Evolutionary conservation across 257 asterid genomes (phyloP).

Genomic region (Thymus mandschuricus): DNA sequence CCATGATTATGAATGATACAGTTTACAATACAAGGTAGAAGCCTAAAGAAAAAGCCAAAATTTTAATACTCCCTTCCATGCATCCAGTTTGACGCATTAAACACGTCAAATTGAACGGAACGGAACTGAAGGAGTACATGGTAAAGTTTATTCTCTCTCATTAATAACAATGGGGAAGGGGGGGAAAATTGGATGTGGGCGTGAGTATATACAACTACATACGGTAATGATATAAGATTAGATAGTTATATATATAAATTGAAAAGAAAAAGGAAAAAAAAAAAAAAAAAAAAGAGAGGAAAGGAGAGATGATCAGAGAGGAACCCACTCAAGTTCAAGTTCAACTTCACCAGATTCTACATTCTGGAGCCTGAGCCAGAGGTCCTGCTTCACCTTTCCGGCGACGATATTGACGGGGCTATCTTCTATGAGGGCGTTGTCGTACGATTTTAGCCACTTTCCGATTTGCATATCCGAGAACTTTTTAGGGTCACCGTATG

Average conservation of each 20-base stretch:
- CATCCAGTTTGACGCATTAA: no score
- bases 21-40: no score
- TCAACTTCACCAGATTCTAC: conserved; percentile 95
- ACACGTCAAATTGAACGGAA: no score
- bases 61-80: no score
- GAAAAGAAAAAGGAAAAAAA: no score
- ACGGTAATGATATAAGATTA: neutral
- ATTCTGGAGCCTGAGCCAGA: conserved; percentile 85
- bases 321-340: conserved; percentile 92
- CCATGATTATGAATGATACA: neutral
- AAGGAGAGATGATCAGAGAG: conserved; percentile 46
- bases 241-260: neutral
- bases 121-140: neutral
- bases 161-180: neutral
- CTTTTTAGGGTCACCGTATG: conserved; percentile 82
- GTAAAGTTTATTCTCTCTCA: conserved; percentile 22
- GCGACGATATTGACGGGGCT: conserved; percentile 83
- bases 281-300: no score
- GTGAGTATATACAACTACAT: conserved; percentile 6
- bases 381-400: conserved; percentile 88
- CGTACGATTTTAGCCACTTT: conserved; percentile 90
- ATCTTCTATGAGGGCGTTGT: conserved; percentile 83
- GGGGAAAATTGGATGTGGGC: neutral
- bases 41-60: neutral
- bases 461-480: conserved; percentile 97